Evolutionary conservation across 1,139 yeast species (phyloP).

Genomic region (Yamadazyma diospyri): DNA sequence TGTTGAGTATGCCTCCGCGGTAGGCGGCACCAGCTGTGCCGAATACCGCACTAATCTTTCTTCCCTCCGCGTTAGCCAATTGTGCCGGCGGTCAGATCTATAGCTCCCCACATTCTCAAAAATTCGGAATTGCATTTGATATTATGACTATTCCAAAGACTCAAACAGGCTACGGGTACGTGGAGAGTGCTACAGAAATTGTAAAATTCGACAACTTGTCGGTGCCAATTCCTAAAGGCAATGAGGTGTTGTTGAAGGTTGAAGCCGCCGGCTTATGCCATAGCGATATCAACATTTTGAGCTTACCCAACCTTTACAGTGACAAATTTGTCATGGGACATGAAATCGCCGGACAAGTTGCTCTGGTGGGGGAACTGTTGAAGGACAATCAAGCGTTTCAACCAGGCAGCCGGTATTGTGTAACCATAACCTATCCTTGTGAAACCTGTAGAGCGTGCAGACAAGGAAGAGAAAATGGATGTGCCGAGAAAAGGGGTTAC

Average conservation of each 20-base stretch:
- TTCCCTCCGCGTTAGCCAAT: too few relatives aligned
- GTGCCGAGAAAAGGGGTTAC: slow-evolving; percentile 27
- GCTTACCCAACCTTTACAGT: slow-evolving; percentile 14
- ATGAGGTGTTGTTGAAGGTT: slow-evolving; percentile 41
- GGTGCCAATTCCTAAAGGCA: slow-evolving; percentile 33
- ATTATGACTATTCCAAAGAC: slow-evolving; percentile 15
- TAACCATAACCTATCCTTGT: slow-evolving; percentile 39
- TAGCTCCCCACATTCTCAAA: slow-evolving; percentile 1
- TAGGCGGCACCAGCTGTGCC: too few relatives aligned
- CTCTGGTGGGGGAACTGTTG: slow-evolving; percentile 34
- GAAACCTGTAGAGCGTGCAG: slow-evolving; percentile 44
- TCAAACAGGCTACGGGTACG: slow-evolving; percentile 27
- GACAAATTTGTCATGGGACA: slow-evolving; percentile 51
- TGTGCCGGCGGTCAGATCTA: too few relatives aligned
- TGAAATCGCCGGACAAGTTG: slow-evolving; percentile 52
- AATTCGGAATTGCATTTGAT: too few relatives aligned
- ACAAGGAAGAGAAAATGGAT: slow-evolving; percentile 39
- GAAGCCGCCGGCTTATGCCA: slow-evolving; percentile 54
- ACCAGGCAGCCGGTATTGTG: slow-evolving; percentile 35
- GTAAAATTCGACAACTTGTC: slow-evolving; percentile 27
- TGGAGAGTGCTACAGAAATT: slow-evolving; percentile 18
- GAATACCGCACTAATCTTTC: too few relatives aligned
- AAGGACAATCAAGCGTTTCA: slow-evolving; percentile 23
- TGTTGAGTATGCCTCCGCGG: too few relatives aligned
- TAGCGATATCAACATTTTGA: slow-evolving; percentile 46